A percentile compares a stretch with the other conserved stretches of the same genome.
phyloP scores from a whole-genome alignment of 257 asterid genomes.

The Avicennia marina region DNA sequence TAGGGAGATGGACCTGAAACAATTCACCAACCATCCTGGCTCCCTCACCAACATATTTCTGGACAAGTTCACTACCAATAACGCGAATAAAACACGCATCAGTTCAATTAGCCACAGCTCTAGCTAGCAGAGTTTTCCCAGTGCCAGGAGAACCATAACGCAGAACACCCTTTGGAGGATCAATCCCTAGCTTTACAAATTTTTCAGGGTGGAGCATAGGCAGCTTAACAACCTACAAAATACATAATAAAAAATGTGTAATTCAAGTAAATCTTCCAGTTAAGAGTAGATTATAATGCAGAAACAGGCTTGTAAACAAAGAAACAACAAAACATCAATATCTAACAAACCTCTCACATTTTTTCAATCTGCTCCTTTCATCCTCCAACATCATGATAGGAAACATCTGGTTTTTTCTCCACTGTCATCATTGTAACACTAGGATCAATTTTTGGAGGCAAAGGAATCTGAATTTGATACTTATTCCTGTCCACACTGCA shows the following conservation, averaged over 20 bases:
- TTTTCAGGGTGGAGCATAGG: conserved; percentile 91
- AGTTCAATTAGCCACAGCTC: conserved; percentile 83
- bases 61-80: conserved; percentile 81
- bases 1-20: conserved; percentile 45
- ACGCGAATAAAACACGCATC: conserved; percentile 87
- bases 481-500: conserved; percentile 92
- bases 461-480: conserved; percentile 95
- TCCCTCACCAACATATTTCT: conserved; percentile 84
- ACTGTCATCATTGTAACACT: conserved; percentile 99
- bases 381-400: conserved; percentile 97
- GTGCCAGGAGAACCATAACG: conserved; percentile 89
- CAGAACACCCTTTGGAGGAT: conserved; percentile 87
- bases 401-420: conserved; percentile 97
- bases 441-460: conserved; percentile 99
- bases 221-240: conserved; percentile 66
- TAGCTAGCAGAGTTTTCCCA: conserved; percentile 71
- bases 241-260: neutral
- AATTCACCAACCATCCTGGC: conserved; percentile 90
- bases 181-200: conserved; percentile 78
- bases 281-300: neutral
- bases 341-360: conserved; percentile 80
- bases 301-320: neutral
- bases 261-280: neutral
- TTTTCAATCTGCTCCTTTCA: conserved; percentile 98
- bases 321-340: no score